Evolutionary conservation across 352 stramenopile genomes (phyloP), one percentile per base, ranked within the genome.

Genomic region (Globisporangium irregulare): DNA sequence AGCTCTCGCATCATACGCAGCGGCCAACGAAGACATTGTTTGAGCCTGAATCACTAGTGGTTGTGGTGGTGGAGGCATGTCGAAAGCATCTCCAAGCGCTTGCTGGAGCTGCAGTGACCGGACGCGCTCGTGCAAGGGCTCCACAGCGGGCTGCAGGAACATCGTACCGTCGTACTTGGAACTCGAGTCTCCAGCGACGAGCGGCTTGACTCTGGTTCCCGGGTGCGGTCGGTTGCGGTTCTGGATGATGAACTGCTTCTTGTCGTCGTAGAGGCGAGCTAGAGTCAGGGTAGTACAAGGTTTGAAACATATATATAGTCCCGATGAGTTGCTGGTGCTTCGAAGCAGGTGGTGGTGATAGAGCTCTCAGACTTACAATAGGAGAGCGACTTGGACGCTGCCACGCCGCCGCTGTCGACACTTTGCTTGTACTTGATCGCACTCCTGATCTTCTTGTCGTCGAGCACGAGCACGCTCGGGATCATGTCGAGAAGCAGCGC

Each of bases 211-310:
- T 62, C 41, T 74, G 1, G 79, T 87, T 20, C 75, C 82, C 34
- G 74, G 71, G n/a, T 74, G 79, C 3, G 70, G 62, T 10, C 75
- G 71, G 18, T 64, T 79, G 48, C 85, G 79, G 29, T 82, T 79
- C n/a, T 75, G 76, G 10, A 92, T 84, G 48, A 89, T 67, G 62
- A 90, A 93, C 54, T 90, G 76, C 58, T 93, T 92, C 64, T 90
- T 93, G 58, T 92, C 82, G 41, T 90, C 84, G 32, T 93, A 93
- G n/a, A 93, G 73, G 14, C 84, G 80, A 46, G 82, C 86, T 93
- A 58, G 4, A 34, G 22, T n/a, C 22, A 24, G 27, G 14, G 38
- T 7, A 48, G 14, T 48, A 48, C 38, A 20, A 48, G 38, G 38
- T 48, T 48, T 6, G 4, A 20, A n/a, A n/a, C 4, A 5, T 2